Base-by-base conservation (phyloP, 371 early-diverging fungal species). In the Rhizopus stolonifer region DNA sequence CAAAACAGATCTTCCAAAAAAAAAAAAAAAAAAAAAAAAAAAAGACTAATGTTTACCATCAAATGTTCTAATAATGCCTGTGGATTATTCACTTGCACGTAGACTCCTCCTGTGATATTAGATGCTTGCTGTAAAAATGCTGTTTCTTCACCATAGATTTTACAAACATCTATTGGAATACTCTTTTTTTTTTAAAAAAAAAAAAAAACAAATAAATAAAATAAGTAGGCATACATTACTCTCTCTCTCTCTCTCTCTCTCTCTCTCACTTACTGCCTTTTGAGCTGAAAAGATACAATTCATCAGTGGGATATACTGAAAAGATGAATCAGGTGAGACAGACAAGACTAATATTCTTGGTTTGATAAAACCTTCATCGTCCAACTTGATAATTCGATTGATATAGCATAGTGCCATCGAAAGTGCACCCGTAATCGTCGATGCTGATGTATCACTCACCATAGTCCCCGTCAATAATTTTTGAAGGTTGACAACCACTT, bases 241-340 rank as follows among this genome's bases (percentile, higher is more conserved):
- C n/a, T n/a, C n/a, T n/a, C n/a, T n/a, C n/a, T n/a, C n/a, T n/a
- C n/a, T n/a, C n/a, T n/a, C n/a, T n/a, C n/a, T n/a, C n/a, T n/a
- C n/a, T 29, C 31, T 3, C 23, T 45, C 8, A 59, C 79, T 58
- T 79, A 88, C 91, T 49, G 82, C 72, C 54, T 91, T 91, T 71
- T 98, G 96, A 1, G 96, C 96, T 0, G 96, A 89, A 67, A 98
- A 98, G 26, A 96, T 94, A 55, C 87, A 85, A 69, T 98, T 98
- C 98, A 98, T 98, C 46, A 93, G 80, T 6, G 94, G 83, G 34
- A 96, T 93, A 69, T 98, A 96, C 58, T 96, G 93, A 24, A 80
- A 75, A 2, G 97, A 82, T 2, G 86, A 74, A 63, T 96, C 97
- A 0, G 88, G 85, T 0, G 95, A 92, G 11, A 91, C 90, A 0